Evolutionary conservation across 2,329 filamentous ascomycete species (phyloP).

Genomic region (Monosporascus sp.): DNA sequence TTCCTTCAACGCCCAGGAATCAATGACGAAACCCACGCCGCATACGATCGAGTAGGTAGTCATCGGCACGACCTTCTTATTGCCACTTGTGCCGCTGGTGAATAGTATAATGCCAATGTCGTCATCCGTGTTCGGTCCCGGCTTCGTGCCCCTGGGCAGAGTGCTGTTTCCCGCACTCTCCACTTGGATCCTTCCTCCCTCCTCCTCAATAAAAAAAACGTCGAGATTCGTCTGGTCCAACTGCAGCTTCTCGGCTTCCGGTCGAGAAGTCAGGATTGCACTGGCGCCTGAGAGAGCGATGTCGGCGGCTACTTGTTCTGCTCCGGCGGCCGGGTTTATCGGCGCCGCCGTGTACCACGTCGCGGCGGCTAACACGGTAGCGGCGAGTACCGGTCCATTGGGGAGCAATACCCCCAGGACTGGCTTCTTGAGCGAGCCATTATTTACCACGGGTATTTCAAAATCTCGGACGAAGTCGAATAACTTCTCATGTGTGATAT

Average conservation of each 20-base stretch:
- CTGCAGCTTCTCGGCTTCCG: constrained; percentile 34
- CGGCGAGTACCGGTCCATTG: constrained; percentile 48
- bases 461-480: constrained; percentile 28
- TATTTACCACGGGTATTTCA: constrained; percentile 18
- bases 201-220: constrained; percentile 32
- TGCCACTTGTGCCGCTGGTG: constrained; percentile 52
- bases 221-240: constrained; percentile 30
- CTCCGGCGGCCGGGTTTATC: constrained; percentile 42
- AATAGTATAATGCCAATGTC: constrained; percentile 49
- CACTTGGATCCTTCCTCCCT: constrained; percentile 31
- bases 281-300: constrained; percentile 40
- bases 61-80: constrained; percentile 53
- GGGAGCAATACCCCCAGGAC: constrained; percentile 46
- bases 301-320: constrained; percentile 46
- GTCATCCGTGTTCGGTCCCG: constrained; percentile 34
- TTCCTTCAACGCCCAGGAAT: constrained; percentile 44
- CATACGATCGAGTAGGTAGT: constrained; percentile 43
- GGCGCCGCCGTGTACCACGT: constrained; percentile 48
- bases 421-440: constrained; percentile 26
- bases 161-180: not conserved
- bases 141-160: not conserved
- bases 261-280: constrained; percentile 38
- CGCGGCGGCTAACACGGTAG: constrained; percentile 42
- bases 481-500: constrained; percentile 28
- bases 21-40: constrained; percentile 46